A percentile compares a stretch with the other conserved stretches of the same genome.
Evolutionary conservation across 352 stramenopile genomes (phyloP).

Genomic region (Globisporangium spiculum): DNA sequence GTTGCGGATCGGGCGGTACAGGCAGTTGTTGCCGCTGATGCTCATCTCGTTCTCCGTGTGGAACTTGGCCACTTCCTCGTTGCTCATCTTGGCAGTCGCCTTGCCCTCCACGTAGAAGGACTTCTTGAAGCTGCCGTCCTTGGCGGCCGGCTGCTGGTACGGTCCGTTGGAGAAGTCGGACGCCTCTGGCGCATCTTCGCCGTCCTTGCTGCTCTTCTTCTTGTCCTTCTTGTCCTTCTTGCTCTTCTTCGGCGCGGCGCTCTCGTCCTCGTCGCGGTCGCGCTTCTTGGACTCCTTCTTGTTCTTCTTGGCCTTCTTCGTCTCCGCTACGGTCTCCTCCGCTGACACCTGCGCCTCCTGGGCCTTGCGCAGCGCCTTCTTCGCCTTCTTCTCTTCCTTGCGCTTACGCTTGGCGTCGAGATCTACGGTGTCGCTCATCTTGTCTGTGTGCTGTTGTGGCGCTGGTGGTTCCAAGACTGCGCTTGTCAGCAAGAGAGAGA

Average conservation of each 20-base stretch:
- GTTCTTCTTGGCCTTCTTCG: constrained; percentile 38
- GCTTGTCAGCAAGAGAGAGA: constrained; percentile 4
- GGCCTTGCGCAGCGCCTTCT: constrained; percentile 39
- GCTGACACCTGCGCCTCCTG: constrained; percentile 32
- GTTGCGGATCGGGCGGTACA: constrained; percentile 81
- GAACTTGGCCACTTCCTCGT: constrained; percentile 82
- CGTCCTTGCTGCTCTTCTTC: constrained; percentile 28
- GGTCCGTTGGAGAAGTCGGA: constrained; percentile 67
- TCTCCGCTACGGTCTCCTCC: constrained; percentile 24
- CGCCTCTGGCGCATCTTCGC: constrained; percentile 13
- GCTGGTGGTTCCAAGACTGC: constrained; percentile 4
- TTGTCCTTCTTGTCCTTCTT: constrained; percentile 53
- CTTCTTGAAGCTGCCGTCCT: constrained; percentile 79
- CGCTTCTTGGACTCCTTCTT: constrained; percentile 46
- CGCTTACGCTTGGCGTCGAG: constrained; percentile 29
- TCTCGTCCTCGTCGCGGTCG: constrained; percentile 28
- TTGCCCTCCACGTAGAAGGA: constrained; percentile 80
- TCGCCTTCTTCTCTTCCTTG: constrained; percentile 36
- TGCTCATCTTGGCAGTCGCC: constrained; percentile 66
- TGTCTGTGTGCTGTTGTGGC: constrained; percentile 8
- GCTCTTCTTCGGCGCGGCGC: constrained; percentile 20
- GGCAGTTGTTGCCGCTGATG: constrained; percentile 81
- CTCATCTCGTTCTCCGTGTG: constrained; percentile 85
- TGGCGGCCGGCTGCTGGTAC: constrained; percentile 66
- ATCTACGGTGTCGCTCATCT: constrained; percentile 17